A percentile compares a stretch with the other conserved stretches of the same genome.
Conservation (phyloP, 371 early-diverging fungal species). For the Mortierella sp. region DNA sequence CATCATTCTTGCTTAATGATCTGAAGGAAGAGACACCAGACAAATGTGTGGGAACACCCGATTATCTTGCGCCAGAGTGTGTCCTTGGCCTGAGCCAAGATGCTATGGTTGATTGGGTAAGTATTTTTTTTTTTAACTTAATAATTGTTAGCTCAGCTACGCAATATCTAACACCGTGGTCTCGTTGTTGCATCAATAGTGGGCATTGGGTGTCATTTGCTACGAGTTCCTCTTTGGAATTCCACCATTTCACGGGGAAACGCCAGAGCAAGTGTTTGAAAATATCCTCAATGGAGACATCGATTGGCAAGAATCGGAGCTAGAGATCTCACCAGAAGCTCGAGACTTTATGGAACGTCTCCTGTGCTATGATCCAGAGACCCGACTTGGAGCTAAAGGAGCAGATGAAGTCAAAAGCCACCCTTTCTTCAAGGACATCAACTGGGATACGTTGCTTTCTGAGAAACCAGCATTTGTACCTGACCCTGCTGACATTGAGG, state of each 20-base stretch:
- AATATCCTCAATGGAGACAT: conserved; percentile 84
- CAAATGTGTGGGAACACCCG: conserved; percentile 94
- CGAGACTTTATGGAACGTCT: conserved; percentile 89
- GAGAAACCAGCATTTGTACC: conserved; percentile 90
- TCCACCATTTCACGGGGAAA: conserved; percentile 91
- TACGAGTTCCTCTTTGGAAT: conserved; percentile 92
- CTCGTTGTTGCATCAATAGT: conserved; percentile 61
- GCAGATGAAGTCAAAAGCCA: conserved; percentile 76
- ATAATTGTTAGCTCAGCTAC: background rate
- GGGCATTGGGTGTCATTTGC: conserved; percentile 92
- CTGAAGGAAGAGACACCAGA: conserved; percentile 47
- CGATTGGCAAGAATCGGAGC: conserved; percentile 75
- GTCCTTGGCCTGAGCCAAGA: conserved; percentile 90
- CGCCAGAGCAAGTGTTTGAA: conserved; percentile 88
- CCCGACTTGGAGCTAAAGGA: conserved; percentile 79
- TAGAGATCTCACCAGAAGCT: conserved; percentile 85
- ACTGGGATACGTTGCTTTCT: conserved; percentile 79
- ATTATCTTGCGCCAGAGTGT: conserved; percentile 96
- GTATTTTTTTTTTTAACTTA: conserved; percentile 14
- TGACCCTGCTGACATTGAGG: conserved; percentile 79
- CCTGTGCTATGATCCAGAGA: conserved; percentile 80
- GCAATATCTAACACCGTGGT: background rate
- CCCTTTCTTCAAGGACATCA: conserved; percentile 71
- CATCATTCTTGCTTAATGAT: conserved; percentile 45
- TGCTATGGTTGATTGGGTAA: conserved; percentile 91